A percentile compares a stretch with the other conserved stretches of the same genome.
Conservation (phyloP, 768 basidiomycete species). For the Butyriboletus loyo region DNA sequence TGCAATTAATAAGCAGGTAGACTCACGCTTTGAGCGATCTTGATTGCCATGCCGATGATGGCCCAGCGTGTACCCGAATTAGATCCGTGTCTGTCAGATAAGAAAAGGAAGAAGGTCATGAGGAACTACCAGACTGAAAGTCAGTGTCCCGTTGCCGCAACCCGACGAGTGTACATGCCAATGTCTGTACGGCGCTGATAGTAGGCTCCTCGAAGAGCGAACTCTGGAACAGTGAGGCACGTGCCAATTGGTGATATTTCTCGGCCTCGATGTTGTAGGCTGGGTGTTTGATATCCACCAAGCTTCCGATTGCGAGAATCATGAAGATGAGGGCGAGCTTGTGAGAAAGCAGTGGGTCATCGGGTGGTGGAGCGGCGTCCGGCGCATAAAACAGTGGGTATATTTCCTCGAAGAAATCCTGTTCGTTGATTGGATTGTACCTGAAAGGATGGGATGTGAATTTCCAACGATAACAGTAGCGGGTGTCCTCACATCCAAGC, state of each 20-base stretch:
- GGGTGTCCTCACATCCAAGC: conserved; percentile 61
- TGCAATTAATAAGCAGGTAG: conserved; percentile 12
- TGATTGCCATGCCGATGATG: conserved; percentile 67
- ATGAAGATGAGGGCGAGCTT: conserved; percentile 64
- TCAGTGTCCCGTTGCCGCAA: conserved; percentile 31
- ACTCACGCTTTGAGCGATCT: conserved; percentile 68
- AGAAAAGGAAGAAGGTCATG: conserved; percentile 69
- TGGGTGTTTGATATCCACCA: conserved; percentile 54
- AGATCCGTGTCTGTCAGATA: conserved; percentile 65
- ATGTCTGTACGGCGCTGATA: conserved; percentile 61
- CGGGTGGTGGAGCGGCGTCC: conserved; percentile 40
- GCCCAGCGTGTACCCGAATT: conserved; percentile 64
- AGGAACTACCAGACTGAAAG: conserved; percentile 44
- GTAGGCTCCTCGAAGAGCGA: conserved; percentile 69
- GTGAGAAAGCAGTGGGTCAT: conserved; percentile 55
- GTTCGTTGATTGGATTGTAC: conserved; percentile 65
- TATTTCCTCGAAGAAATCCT: conserved; percentile 59
- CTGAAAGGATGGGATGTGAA: conserved; percentile 32
- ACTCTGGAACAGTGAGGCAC: conserved; percentile 60
- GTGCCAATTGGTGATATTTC: conserved; percentile 65
- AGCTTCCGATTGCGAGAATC: conserved; percentile 61
- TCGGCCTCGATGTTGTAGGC: conserved; percentile 67
- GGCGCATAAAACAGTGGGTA: conserved; percentile 56
- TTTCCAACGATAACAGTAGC: neutral
- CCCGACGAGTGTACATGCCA: conserved; percentile 41